Evolutionary conservation across 192 early-diverging fungal species (phyloP), one percentile per base, ranked within the genome.

Genomic region (Umbelopsis sp.): DNA sequence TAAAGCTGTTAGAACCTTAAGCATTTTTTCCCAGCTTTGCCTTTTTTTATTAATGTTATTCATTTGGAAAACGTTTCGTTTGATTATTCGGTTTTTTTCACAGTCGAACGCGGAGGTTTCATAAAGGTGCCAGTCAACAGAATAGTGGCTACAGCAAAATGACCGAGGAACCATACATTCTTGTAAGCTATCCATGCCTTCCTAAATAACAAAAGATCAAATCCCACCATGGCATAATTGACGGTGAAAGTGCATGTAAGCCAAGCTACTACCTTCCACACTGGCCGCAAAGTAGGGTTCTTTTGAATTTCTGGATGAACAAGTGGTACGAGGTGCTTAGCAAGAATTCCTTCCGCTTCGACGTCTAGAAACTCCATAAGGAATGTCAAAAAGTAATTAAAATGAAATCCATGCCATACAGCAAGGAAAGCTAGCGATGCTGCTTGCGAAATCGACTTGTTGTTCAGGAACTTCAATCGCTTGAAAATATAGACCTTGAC

Each of bases 401-500:
- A 10, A 59, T 86, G 81, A 24, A 81, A 83, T 32, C 88, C 88
- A 70, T 90, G 88, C 88, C 88, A 90, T 45, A 86, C 49, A n/a
- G 88, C 86, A 4, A 90, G 73, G 75, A 89, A 90, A 0, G 79
- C 29, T 2, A 89, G 70, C 1, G 85, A 77, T 12, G 70, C 79
- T 20, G 76, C 62, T 14, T 79, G 76, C 4, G 88, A 87, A 14
- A 84, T 25, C 20, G 84, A 71, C 79, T 87, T 88, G 77, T 80
- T 86, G n/a, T 80, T 82, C 32, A 88, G 71, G 68, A 84, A 90
- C 17, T 73, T 73, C 22, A 88, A 73, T 26, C 86, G 80, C 70
- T 90, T 89, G 53, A 86, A 90, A 8, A 90, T 67, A 52, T 90
- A 90, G 21, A 84, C 71, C 75, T 89, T 89, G 56, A 81, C 76